A percentile compares a stretch with the other conserved stretches of the same genome.
These are phyloP conservation scores for Suillus placidus DNA, from an alignment of 768 basidiomycete genomes.

Conservation along the genomic window DNA sequence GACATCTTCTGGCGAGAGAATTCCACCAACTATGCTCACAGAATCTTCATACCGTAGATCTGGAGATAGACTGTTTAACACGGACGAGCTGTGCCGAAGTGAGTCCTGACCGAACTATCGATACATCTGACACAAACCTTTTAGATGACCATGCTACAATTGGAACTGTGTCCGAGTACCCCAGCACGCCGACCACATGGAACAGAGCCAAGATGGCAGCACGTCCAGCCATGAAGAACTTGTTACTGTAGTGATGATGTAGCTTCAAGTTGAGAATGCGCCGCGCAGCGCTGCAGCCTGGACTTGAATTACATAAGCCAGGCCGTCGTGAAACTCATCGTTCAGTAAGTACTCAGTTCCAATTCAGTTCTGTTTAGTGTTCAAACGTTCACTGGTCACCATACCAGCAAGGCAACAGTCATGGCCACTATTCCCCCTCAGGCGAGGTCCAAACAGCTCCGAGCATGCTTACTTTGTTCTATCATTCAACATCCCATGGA, in stretches of 20 bases:
- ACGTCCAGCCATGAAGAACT: slow-evolving; percentile 44
- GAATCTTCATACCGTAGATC: slow-evolving; percentile 32
- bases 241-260: slow-evolving; percentile 7
- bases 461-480: slow-evolving; percentile 94
- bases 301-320: slow-evolving; percentile 23
- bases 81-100: slow-evolving; percentile 44
- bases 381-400: background rate
- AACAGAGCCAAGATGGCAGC: slow-evolving; percentile 48
- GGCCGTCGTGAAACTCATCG: background rate
- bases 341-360: too few relatives aligned
- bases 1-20: slow-evolving; percentile 48
- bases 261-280: background rate
- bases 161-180: slow-evolving; percentile 65
- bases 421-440: slow-evolving; percentile 57
- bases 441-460: slow-evolving; percentile 70
- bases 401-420: background rate
- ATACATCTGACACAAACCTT: slow-evolving; percentile 41
- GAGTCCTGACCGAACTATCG: background rate
- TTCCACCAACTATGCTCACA: slow-evolving; percentile 43
- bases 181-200: slow-evolving; percentile 44
- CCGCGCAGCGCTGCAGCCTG: background rate
- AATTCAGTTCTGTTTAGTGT: background rate
- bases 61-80: slow-evolving; percentile 46
- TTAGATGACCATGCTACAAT: slow-evolving; percentile 74
- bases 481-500: slow-evolving; percentile 83